Evolutionary conservation across 2,329 filamentous ascomycete genomes (phyloP).

Genomic region (Cercospora sp.): DNA sequence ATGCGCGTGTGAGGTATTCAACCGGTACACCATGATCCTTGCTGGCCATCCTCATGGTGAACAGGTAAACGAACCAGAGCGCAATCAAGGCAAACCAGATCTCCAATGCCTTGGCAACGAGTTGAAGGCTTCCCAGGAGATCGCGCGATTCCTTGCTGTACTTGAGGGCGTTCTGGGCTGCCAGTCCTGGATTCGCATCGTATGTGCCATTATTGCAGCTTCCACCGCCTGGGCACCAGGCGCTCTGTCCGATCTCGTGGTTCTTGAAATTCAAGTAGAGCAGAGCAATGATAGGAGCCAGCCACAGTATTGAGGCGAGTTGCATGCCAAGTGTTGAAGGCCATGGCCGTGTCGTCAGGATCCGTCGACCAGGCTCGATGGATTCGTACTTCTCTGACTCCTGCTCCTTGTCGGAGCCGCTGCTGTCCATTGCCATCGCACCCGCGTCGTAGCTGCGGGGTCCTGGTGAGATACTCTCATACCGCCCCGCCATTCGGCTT

Average conservation of each 20-base stretch:
- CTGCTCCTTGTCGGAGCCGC: not conserved
- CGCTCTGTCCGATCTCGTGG: slow-evolving; percentile 35
- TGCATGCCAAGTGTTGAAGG: slow-evolving; percentile 15
- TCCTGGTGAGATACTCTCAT: not conserved
- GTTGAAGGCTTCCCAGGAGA: slow-evolving; percentile 35
- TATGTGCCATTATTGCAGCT: slow-evolving; percentile 23
- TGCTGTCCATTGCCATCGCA: not conserved
- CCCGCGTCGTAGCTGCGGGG: not conserved
- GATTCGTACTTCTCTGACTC: not conserved
- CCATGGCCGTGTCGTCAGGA: not conserved
- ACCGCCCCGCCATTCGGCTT: not conserved
- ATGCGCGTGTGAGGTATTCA: slow-evolving; percentile 30
- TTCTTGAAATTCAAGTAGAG: slow-evolving; percentile 33
- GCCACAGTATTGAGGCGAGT: slow-evolving; percentile 33
- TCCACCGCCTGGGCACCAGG: slow-evolving; percentile 31
- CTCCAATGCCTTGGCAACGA: slow-evolving; percentile 37
- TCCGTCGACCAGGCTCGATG: not conserved
- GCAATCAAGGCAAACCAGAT: slow-evolving; percentile 38
- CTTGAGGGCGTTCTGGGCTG: not conserved
- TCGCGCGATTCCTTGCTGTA: slow-evolving; percentile 12
- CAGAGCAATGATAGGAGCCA: slow-evolving; percentile 32
- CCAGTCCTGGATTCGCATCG: not conserved
- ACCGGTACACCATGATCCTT: slow-evolving; percentile 32
- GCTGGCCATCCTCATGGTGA: slow-evolving; percentile 32
- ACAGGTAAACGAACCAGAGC: slow-evolving; percentile 32